Base-by-base conservation (phyloP, 1,284 basidiomycete genomes). In the Ceratobasidium sp. region DNA sequence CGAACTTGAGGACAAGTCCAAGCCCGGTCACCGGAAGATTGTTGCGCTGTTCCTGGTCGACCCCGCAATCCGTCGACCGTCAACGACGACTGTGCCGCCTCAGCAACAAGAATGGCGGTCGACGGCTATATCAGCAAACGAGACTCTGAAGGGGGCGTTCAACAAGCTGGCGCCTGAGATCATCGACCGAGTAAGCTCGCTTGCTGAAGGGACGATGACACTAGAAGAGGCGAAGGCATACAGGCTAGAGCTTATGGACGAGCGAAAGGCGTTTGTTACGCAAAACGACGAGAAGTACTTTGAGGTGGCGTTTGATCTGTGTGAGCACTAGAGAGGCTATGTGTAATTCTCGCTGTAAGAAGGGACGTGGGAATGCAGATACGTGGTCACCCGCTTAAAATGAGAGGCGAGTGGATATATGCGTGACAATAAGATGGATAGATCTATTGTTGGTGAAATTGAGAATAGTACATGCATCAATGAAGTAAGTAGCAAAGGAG, bases 1-100 rank as follows among this genome's bases (percentile, higher is more conserved):
- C 80, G 77, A 79, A 18, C 81, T 86, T 7, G 63, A 46, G 39
- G 84, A 86, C 77, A 79, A 77, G 4, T 79, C 83, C 9, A 82
- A 82, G 60, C 82, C 84, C 1, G 85, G 84, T 18, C 81, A 84
- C 51, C 82, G 85, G 75, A 85, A 85, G 78, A 84, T 86, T 64
- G 73, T 85, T 55, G 82, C 81, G 33, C 81, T 85, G 58, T 86
- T 85, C 83, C 80, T 86, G 63, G 82, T 85, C 66, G 83, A 85
- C 73, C 85, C 85, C 20, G 78, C 79, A 44, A 23, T 42, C 28
- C 75, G 67, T 4, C 67, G 81, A 13, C 78, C 78, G 9, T 79
- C 79, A 2, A 82, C 82, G 6, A 78, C 70, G 1, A 68, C 78
- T 23, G 79, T 83, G 9, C 78, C 81, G 10, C 80, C 81, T 10